A percentile compares a stretch with the other conserved stretches of the same genome.
Evolutionary conservation across 495 filamentous ascomycete genomes (phyloP).

Genomic region (Penicillium mononematosum): DNA sequence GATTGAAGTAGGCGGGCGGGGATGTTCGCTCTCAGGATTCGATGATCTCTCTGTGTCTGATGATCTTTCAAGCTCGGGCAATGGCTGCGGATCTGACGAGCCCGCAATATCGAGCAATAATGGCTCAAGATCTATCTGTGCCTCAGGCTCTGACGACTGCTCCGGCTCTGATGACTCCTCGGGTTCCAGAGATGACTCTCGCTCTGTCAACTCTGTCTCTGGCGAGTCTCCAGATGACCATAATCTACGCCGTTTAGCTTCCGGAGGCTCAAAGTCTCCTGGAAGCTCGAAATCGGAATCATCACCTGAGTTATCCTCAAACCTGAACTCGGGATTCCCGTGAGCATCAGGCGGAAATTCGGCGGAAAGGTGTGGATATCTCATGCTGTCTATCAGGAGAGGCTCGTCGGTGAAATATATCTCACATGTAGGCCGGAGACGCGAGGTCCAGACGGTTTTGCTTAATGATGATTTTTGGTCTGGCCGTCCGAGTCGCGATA

Average conservation of each 20-base stretch:
- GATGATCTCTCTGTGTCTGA: neutral
- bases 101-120: neutral
- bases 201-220: neutral
- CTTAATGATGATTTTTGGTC: neutral
- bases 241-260: neutral
- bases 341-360: neutral
- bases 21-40: neutral
- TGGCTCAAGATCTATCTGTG: neutral
- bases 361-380: neutral
- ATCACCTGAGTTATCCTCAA: neutral
- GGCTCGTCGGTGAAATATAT: neutral
- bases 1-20: neutral
- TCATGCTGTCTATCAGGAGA: neutral
- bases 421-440: neutral
- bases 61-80: neutral
- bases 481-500: neutral
- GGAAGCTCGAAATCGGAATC: neutral
- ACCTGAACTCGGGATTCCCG: neutral
- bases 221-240: no score
- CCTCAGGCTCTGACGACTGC: neutral
- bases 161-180: neutral
- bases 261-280: neutral
- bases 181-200: no score
- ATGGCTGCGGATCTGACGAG: neutral
- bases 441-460: neutral